Evolutionary conservation across 2,329 filamentous ascomycete genomes (phyloP), one percentile per base, ranked within the genome.

Genomic region (Gaeumannomyces sp.): DNA sequence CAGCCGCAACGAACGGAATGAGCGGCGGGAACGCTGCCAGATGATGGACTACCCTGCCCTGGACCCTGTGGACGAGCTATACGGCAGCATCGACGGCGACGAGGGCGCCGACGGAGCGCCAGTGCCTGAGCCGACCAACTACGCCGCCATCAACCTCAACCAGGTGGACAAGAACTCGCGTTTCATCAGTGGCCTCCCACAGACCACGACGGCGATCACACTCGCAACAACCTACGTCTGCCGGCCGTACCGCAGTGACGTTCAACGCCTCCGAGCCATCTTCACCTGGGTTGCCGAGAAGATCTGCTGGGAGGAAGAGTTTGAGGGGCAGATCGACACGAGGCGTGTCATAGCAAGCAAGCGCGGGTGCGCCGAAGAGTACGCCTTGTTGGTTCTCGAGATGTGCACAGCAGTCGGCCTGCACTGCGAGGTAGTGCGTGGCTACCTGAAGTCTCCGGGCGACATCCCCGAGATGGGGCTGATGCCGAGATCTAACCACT

Each of bases 261-360:
- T 97, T 0, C 95, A 99, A 75, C 86, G 93, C 50, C 78, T 99
- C 31, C 86, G 96, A 29, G 94, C 95, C 22, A 98, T 99, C 67
- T 99, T 98, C 72, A 97, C 91, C 1, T 99, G 94, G 94, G 92
- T 96, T 6, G 86, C 92, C n/a, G 95, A 99, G 74, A 93, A 94
- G 70, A 89, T 99, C 65, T 86, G 85, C 38, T 99, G 95, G 95
- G 95, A 99, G 73, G 94, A 97, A 71, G 93, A 96, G 69, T 93
- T 92, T 68, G 92, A 96, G 70, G 90, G 89, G n/a, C 83, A 89
- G 11, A 78, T 95, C 63, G 93, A 99, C 74, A 89, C 93, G 2
- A 85, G 90, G 64, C 86, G 91, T 60, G 91, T 97, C 5, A 88
- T 99, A 38, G 89, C 95, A 69, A 89, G 87, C 25, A 93, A 91